Conservation (phyloP, 176 grass and related monocot genomes). For the Zizania latifolia region DNA sequence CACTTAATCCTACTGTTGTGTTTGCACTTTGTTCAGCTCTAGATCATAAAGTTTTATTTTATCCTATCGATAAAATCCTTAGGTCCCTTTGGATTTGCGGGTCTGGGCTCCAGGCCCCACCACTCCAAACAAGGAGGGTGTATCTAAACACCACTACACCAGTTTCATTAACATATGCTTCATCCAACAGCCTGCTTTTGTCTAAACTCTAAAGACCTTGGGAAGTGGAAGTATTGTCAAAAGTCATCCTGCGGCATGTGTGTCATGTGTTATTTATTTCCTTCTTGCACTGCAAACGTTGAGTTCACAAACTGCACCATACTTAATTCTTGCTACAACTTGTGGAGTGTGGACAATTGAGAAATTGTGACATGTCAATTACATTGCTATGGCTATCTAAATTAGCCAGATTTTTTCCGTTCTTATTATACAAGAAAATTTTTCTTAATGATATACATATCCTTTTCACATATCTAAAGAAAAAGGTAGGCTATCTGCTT, state of each 20-base stretch:
- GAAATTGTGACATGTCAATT: background rate
- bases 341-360: background rate
- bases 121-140: background rate
- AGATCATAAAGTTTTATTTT: background rate
- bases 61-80: background rate
- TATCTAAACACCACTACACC: slow-evolving; percentile 8
- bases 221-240: background rate
- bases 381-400: background rate
- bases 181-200: background rate
- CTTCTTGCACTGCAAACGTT: background rate
- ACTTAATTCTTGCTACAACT: background rate
- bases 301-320: background rate
- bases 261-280: background rate
- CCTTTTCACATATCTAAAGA: slow-evolving; percentile 4
- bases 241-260: background rate
- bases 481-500: background rate
- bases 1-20: background rate
- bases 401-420: background rate
- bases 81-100: background rate
- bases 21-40: background rate
- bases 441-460: background rate
- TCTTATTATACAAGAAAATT: background rate
- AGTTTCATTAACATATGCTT: background rate
- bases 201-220: background rate
- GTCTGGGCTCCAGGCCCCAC: background rate